Evolutionary conservation across 129 eudicot genomes (phyloP).

Genomic region (sunflower (Helianthus annuus)): HanXRQr2.0-SUNRISE NC_035448.2:52944349-52944848

Average conservation of each 20-base stretch:
- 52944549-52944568: too few relatives aligned
- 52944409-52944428: too few relatives aligned
- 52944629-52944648: not conserved
- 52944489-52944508: too few relatives aligned
- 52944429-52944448: too few relatives aligned
- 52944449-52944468: too few relatives aligned
- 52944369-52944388: too few relatives aligned
- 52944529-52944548: too few relatives aligned
- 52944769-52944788: not conserved
- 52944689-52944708: not conserved
- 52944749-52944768: not conserved
- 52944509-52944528: too few relatives aligned
- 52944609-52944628: not conserved
- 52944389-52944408: too few relatives aligned
- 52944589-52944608: not conserved
- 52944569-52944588: too few relatives aligned
- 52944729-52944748: not conserved
- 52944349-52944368: too few relatives aligned
- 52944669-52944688: not conserved
- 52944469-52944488: too few relatives aligned
- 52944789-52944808: not conserved
- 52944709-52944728: not conserved
- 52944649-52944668: not conserved
- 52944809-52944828: not conserved
- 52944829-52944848: constrained; percentile 5